Conservation (phyloP, 208 protist genomes). For the Leishmania braziliensis region DNA sequence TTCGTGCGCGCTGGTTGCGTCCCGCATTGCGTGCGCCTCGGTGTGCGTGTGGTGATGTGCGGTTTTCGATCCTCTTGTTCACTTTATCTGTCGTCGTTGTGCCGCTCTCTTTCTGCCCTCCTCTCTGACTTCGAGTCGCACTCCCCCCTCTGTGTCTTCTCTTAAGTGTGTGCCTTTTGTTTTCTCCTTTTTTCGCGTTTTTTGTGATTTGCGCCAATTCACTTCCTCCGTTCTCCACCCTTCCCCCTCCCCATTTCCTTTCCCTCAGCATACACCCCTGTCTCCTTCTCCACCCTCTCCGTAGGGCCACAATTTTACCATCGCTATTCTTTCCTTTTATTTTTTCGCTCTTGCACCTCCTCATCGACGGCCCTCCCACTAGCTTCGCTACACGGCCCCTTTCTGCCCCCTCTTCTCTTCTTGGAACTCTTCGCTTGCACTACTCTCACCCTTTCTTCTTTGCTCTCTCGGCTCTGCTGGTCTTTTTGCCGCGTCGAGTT, state of each 20-base stretch:
- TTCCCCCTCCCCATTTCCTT: background rate
- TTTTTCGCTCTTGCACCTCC: background rate
- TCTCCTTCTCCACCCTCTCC: background rate
- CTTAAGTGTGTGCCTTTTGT: background rate
- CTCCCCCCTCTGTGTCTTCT: background rate
- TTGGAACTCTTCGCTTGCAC: background rate
- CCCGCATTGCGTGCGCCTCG: background rate
- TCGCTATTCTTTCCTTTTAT: background rate
- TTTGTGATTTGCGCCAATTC: background rate
- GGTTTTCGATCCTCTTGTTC: conserved; percentile 15
- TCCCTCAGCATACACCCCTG: background rate
- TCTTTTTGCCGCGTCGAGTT: background rate
- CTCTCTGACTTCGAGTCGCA: background rate
- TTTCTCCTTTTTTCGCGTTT: background rate
- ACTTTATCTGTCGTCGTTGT: background rate
- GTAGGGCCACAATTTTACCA: background rate
- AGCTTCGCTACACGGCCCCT: too few relatives aligned
- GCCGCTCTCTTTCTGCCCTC: background rate
- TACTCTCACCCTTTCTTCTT: conserved; percentile 6
- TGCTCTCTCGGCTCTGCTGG: background rate
- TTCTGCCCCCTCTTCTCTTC: background rate
- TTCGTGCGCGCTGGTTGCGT: background rate
- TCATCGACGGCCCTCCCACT: background rate
- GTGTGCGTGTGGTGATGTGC: background rate
- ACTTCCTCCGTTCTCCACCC: background rate